Conservation (phyloP, 768 basidiomycete genomes). For the Suillus placidus region DNA sequence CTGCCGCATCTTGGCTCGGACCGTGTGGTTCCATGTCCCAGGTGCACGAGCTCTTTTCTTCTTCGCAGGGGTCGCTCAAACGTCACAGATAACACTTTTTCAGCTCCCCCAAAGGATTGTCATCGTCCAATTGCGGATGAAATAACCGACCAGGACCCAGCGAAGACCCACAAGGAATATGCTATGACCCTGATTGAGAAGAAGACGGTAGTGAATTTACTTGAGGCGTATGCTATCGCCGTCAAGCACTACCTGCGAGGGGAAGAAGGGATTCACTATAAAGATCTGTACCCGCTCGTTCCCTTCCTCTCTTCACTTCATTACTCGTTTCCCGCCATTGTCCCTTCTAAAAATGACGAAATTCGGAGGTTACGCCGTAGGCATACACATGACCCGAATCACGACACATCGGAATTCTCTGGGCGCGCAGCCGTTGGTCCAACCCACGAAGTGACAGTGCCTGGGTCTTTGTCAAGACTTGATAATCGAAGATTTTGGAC, state of each 20-base stretch:
- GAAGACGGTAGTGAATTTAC: conserved; percentile 67
- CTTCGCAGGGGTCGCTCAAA: neutral
- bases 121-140: conserved; percentile 11
- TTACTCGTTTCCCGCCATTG: conserved; percentile 57
- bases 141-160: conserved; percentile 18
- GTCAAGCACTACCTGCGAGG: conserved; percentile 72
- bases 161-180: conserved; percentile 30
- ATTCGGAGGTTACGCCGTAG: neutral
- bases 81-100: conserved; percentile 23
- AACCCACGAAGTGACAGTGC: neutral
- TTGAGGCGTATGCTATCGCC: conserved; percentile 66
- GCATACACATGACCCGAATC: too few species aligned
- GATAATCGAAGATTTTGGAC: too few species aligned
- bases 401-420: too few species aligned
- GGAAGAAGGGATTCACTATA: conserved; percentile 39
- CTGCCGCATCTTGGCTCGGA: conserved; percentile 58
- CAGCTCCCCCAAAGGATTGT: conserved; percentile 15
- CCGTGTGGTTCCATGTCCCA: conserved; percentile 71
- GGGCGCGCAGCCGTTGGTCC: too few species aligned
- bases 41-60: conserved; percentile 36
- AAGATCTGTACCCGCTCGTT: conserved; percentile 66
- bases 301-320: conserved; percentile 62
- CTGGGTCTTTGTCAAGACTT: neutral
- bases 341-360: conserved; percentile 31
- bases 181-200: conserved; percentile 61